Evolutionary conservation across 2,329 filamentous ascomycete genomes (phyloP), one percentile per base, ranked within the genome.

Genomic region (Trichoderma cornu-damae): DNA sequence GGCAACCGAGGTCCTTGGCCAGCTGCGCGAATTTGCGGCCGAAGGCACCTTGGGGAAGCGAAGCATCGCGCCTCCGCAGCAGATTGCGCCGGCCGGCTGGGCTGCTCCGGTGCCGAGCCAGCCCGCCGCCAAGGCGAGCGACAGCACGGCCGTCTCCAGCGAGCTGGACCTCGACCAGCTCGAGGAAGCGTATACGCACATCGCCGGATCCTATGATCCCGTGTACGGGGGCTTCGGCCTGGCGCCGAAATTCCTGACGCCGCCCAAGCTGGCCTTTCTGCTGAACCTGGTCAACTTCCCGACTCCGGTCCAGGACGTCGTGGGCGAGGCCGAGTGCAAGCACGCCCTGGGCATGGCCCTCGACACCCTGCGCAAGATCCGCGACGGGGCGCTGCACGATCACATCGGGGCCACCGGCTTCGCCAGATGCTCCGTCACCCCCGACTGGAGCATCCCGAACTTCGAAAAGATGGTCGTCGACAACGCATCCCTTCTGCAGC

Each of bases 401-500:
- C 82, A 84, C 57, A 68, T 84, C 7, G 79, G 79, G 1, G 76
- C 75, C 1, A 68, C 68, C 6, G 82, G 82, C 3, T 84, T 84
- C 63, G 74, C 79, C 34, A 83, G 93, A 51, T 96, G 96, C 69
- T 96, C 90, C 12, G 88, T 96, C 6, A 97, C 93, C 0, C 77
- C 85, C 12, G 89, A 97, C 72, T 99, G 94, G 94, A 89, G 88
- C 61, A 77, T 97, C 46, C 94, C 94, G 9, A 92, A 96, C 70
- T 99, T 97, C 65, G 94, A 99, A 75, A 97, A 97, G 76, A 91
- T 97, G 81, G 82, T 96, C 8, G 91, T 90, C 55, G 94, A 97
- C 68, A 96, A 99, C 66, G 87, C 89, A 0, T 87, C 96, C 63
- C 79, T 97, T 1, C 75, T 99, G 2, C 82, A 86, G 22, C 79